phyloP scores from a whole-genome alignment of 2,329 filamentous ascomycete species.

The Scytalidium lignicola region DNA sequence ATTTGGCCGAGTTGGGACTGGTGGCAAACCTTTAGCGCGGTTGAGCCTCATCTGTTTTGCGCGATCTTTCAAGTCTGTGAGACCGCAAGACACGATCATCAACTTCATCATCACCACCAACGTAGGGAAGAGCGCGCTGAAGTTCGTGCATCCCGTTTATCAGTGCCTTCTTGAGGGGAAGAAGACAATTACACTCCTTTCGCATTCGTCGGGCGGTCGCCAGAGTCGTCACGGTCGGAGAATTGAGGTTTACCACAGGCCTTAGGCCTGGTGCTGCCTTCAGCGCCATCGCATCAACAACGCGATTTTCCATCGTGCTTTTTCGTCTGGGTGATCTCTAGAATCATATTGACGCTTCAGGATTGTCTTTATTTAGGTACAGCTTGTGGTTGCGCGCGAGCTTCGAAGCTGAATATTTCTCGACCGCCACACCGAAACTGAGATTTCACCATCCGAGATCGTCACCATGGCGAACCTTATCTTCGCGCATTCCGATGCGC shows the following conservation, averaged over 20 bases:
- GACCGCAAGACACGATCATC: slow-evolving; percentile 1
- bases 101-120: slow-evolving; percentile 10
- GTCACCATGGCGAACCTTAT: slow-evolving; percentile 83
- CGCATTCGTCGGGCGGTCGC: slow-evolving; percentile 13
- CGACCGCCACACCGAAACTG: slow-evolving; percentile 8
- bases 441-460: slow-evolving; percentile 10
- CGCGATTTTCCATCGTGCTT: slow-evolving; percentile 13
- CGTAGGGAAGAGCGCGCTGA: slow-evolving; percentile 26
- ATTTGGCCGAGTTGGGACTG: background rate
- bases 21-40: background rate
- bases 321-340: slow-evolving; percentile 1
- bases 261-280: slow-evolving; percentile 25
- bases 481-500: slow-evolving; percentile 88
- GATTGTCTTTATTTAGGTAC: background rate
- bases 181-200: slow-evolving; percentile 23
- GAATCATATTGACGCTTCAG: slow-evolving; percentile 3
- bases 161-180: slow-evolving; percentile 26
- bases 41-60: background rate
- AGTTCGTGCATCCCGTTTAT: slow-evolving; percentile 27
- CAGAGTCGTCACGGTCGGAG: slow-evolving; percentile 18
- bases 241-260: slow-evolving; percentile 20
- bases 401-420: slow-evolving; percentile 1
- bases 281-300: slow-evolving; percentile 24
- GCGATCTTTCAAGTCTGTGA: background rate
- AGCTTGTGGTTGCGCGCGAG: background rate